Evolutionary conservation across 441 rosid genomes (phyloP).

Genomic region (Mallotus repandus): DNA sequence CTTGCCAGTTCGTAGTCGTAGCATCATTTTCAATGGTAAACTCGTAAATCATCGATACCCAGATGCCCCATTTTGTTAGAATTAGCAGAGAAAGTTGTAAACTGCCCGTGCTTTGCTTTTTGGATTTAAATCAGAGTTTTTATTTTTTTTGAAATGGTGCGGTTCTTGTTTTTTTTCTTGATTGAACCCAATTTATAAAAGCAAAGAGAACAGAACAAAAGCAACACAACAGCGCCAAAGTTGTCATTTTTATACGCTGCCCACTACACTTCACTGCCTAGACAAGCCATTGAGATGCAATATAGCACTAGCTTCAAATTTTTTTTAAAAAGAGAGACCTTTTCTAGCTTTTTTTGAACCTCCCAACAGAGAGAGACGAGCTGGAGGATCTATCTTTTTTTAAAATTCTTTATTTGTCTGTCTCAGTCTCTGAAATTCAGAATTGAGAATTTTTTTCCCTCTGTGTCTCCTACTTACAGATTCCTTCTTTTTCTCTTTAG

Average conservation of each 20-base stretch:
- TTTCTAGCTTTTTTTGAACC: background rate
- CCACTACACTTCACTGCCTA: no score
- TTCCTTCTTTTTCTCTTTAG: constrained; percentile 9
- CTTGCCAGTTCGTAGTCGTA: background rate
- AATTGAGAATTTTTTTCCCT: background rate
- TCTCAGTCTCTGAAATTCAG: constrained; percentile 20
- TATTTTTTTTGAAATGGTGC: constrained; percentile 18
- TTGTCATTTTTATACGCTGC: background rate
- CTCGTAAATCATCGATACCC: background rate
- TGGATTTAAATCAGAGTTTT: no score
- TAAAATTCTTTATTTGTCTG: constrained; percentile 34
- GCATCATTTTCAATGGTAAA: background rate
- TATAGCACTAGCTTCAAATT: constrained; percentile 22
- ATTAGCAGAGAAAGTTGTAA: background rate
- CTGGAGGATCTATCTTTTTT: background rate
- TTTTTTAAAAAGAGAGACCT: background rate
- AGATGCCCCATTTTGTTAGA: constrained; percentile 3
- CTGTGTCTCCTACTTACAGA: background rate
- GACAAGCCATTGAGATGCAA: background rate
- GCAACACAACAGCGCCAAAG: constrained; percentile 17
- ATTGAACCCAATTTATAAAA: constrained; percentile 25
- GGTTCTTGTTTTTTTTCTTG: constrained; percentile 18
- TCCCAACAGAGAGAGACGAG: no score
- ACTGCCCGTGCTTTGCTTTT: constrained; percentile 20
- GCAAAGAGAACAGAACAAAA: constrained; percentile 16